phyloP scores from a whole-genome alignment of 2,329 filamentous ascomycete species.

The Neonectria neomacrospora region DNA sequence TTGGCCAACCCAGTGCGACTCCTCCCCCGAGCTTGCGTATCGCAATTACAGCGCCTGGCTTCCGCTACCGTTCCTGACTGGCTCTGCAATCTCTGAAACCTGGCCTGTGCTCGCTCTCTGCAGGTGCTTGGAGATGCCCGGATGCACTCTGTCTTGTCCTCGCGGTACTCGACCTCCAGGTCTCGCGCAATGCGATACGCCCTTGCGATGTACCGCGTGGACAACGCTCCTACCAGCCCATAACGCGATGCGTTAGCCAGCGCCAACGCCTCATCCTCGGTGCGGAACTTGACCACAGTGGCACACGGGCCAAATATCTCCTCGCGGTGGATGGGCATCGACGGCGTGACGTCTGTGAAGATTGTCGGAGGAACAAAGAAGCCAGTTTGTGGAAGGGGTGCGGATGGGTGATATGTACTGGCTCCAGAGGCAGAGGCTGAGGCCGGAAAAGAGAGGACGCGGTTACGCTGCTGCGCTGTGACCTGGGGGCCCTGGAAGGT shows the following conservation, averaged over 20 bases:
- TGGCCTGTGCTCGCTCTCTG: constrained; percentile 26
- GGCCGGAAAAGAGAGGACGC: constrained; percentile 73
- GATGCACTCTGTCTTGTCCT: not conserved
- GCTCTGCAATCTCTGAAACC: constrained; percentile 17
- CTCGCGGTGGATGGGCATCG: constrained; percentile 42
- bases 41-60: constrained; percentile 38
- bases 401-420: constrained; percentile 52
- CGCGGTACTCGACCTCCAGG: constrained; percentile 6
- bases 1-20: constrained; percentile 33
- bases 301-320: constrained; percentile 49
- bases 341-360: constrained; percentile 40
- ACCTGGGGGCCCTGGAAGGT: constrained; percentile 78
- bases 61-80: constrained; percentile 40
- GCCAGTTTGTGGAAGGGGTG: constrained; percentile 34
- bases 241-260: constrained; percentile 58
- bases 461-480: constrained; percentile 71
- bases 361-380: constrained; percentile 47
- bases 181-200: constrained; percentile 57
- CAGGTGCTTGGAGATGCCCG: not conserved
- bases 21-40: constrained; percentile 39
- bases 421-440: constrained; percentile 71
- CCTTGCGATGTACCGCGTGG: constrained; percentile 61
- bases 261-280: constrained; percentile 45
- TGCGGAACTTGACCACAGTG: constrained; percentile 40
- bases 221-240: constrained; percentile 65